A percentile compares a stretch with the other conserved stretches of the same genome.
Evolutionary conservation across 257 asterid species (phyloP).

Genomic region (Fraxinus cuspidata): DNA sequence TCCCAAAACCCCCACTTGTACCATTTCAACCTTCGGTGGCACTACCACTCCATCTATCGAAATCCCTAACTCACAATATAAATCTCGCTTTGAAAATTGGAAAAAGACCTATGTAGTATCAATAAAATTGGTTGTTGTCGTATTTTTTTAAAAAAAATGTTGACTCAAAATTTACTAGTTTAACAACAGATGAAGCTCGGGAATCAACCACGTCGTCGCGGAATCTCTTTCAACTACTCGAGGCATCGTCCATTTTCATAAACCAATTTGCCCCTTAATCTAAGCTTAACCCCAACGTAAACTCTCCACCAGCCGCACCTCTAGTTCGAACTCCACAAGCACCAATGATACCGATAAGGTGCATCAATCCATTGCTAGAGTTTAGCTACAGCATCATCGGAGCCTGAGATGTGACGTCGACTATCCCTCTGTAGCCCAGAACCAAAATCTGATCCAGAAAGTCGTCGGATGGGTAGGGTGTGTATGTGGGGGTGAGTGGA

Average conservation of each 20-base stretch:
- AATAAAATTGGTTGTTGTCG: too few species aligned
- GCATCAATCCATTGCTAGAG: conserved; percentile 58
- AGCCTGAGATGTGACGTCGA: conserved; percentile 38
- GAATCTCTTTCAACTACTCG: conserved; percentile 66
- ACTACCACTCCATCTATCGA: too few species aligned
- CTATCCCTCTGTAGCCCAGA: conserved; percentile 53
- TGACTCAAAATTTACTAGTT: conserved; percentile 41
- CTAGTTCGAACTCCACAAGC: conserved; percentile 43
- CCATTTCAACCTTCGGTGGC: too few species aligned
- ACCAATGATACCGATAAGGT: conserved; percentile 46
- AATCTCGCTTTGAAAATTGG: too few species aligned
- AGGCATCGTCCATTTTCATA: conserved; percentile 56
- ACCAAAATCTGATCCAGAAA: conserved; percentile 68
- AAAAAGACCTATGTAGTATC: too few species aligned
- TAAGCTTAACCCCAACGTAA: conserved; percentile 84
- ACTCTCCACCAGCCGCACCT: conserved; percentile 42
- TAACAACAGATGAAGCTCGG: conserved; percentile 59
- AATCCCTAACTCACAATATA: too few species aligned
- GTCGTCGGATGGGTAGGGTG: conserved; percentile 58
- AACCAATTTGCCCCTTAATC: conserved; percentile 75
- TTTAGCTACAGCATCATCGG: conserved; percentile 64
- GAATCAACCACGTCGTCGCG: conserved; percentile 58
- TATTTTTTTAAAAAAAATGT: too few species aligned
- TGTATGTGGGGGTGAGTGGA: too few species aligned
- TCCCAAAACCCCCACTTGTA: too few species aligned